Base-by-base conservation (phyloP, 441 rosid genomes). In the Gossypium gossypioides region DNA sequence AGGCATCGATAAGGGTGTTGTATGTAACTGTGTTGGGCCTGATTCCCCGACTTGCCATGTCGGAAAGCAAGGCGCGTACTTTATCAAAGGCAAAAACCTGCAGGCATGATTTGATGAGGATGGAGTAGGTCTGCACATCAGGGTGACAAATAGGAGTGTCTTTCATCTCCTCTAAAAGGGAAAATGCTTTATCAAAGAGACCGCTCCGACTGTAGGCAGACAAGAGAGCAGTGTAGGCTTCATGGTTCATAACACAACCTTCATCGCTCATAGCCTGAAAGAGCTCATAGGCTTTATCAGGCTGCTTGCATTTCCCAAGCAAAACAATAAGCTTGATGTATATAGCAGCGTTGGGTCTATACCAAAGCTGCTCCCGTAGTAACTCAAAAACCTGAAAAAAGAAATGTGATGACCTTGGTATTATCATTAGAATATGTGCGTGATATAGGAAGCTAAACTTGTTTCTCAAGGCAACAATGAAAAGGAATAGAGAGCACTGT, bases 301-400 rank as follows among this genome's bases (percentile, higher is more conserved):
- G 90, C 76, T 89, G 94, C 80, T 86, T 91, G 80, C 97, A 93
- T 85, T 90, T 88, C 4, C 97, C 96, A 48, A 93, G 92, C 98
- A 90, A 88, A 69, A 91, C 89, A 62, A 93, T 86, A 19, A 93
- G 84, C 83, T 88, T 89, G 25, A 93, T 78, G 72, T 91, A 93
- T 66, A 87, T 75, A 55, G 85, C 91, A 70, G 89, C 15, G 75
- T 84, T 84, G 6, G 97, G 90, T 76, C 63, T 85, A 82, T 93
- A 89, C 97, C 97, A 93, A 40, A 93, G 78, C 84, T 91, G 98
- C 81, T 87, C 93, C 0, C 85, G 79, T 21, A 91, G 76, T 65
- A 93, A 79, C 19, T 87, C 91, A 75, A 93, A 93, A 70, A 93
- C 92, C 98, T 89, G 82, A 71, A 68, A 9, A 78, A 24, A 50